Conservation (phyloP, 495 filamentous ascomycete genomes). For the Jackrogersella multiformis region DNA sequence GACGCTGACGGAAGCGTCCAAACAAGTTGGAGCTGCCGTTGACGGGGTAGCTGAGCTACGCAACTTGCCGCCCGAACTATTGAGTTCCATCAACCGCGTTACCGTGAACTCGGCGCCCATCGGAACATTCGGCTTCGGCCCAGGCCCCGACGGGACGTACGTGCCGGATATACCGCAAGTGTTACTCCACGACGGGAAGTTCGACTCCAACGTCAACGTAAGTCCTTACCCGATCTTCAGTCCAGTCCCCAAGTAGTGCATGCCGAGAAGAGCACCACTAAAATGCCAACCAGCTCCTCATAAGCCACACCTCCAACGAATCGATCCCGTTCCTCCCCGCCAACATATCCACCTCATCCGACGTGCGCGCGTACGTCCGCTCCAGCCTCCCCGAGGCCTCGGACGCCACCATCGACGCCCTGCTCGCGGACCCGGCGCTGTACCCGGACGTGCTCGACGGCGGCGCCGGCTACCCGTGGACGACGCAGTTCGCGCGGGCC, state of each 20-base stretch:
- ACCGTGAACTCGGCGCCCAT: constrained; percentile 56
- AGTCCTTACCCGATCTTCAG: too few relatives aligned
- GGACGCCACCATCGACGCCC: constrained; percentile 11
- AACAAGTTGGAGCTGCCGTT: constrained; percentile 29
- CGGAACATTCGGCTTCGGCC: constrained; percentile 65
- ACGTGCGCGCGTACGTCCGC: constrained; percentile 48
- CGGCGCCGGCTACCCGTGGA: constrained; percentile 54
- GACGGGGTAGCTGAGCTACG: constrained; percentile 60
- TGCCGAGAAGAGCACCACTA: too few relatives aligned
- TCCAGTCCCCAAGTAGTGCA: too few relatives aligned
- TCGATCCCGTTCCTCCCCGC: constrained; percentile 43
- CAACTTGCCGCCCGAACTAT: constrained; percentile 53
- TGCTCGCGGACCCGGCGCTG: constrained; percentile 37
- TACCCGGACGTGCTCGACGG: constrained; percentile 55
- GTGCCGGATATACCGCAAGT: constrained; percentile 64
- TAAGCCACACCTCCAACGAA: constrained; percentile 41
- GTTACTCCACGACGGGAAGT: constrained; percentile 65
- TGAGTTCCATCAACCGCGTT: constrained; percentile 62
- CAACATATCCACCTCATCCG: constrained; percentile 36
- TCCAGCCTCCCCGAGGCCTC: constrained; percentile 8
- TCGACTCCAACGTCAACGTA: constrained; percentile 62
- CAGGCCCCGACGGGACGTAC: constrained; percentile 67
- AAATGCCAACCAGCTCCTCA: constrained; percentile 37
- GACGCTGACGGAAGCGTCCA: constrained; percentile 20
- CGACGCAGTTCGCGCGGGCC: constrained; percentile 49